These are phyloP conservation scores for Phytophthora aleatoria DNA, from an alignment of 352 stramenopile genomes.

Conservation along the genomic window DNA sequence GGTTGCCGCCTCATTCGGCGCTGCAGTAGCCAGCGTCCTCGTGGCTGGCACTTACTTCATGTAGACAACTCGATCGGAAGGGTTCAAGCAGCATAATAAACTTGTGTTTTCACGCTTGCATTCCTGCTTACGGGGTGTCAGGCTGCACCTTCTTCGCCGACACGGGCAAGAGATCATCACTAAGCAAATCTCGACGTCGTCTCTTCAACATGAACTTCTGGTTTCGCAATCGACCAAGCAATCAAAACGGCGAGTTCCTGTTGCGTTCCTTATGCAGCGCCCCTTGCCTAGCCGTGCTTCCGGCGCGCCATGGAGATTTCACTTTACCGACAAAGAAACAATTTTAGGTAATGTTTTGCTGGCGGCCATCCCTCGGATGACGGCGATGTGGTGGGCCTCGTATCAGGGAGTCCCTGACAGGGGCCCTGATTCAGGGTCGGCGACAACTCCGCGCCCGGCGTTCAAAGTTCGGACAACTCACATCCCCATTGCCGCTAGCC, in stretches of 20 bases:
- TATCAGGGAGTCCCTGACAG: conserved; percentile 3
- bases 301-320: no score
- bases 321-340: no score
- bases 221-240: neutral
- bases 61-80: conserved; percentile 9
- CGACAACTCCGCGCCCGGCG: neutral
- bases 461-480: neutral
- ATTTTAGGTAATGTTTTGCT: no score
- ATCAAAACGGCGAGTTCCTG: neutral
- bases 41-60: conserved; percentile 20
- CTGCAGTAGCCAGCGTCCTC: conserved; percentile 6
- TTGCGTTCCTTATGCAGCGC: neutral
- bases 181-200: conserved; percentile 4
- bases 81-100: conserved; percentile 16
- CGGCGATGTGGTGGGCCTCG: conserved; percentile 1
- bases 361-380: neutral
- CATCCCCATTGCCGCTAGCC: neutral
- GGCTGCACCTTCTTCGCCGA: neutral
- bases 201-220: conserved; percentile 19
- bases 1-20: conserved; percentile 7
- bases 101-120: neutral
- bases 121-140: conserved; percentile 2
- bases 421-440: no score
- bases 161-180: conserved; percentile 1
- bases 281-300: neutral